Conservation (phyloP, 768 basidiomycete genomes). For the Boletus rufocinnamomeus region DNA sequence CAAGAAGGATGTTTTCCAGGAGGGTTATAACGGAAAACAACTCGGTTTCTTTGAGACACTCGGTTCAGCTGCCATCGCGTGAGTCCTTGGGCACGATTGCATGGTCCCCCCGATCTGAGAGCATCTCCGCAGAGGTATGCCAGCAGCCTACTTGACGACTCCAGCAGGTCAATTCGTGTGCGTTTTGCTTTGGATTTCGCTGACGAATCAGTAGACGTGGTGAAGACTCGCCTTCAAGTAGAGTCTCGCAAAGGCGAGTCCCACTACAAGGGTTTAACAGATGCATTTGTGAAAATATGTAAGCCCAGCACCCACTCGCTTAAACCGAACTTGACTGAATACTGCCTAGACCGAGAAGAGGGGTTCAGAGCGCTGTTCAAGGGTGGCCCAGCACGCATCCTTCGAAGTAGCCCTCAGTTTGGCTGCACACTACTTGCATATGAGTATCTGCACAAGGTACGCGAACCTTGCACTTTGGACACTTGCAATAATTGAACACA, state of each 20-base stretch:
- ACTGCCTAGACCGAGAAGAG: constrained; percentile 72
- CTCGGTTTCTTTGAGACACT: constrained; percentile 91
- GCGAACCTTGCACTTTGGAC: constrained; percentile 22
- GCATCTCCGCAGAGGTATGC: constrained; percentile 78
- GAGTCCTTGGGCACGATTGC: constrained; percentile 37
- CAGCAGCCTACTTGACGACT: constrained; percentile 91
- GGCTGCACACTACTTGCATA: constrained; percentile 89
- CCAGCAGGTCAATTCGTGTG: constrained; percentile 65
- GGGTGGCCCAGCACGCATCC: constrained; percentile 83
- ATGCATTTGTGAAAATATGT: constrained; percentile 93
- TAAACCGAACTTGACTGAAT: constrained; percentile 10
- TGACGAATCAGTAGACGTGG: constrained; percentile 67
- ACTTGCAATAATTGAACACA: not conserved
- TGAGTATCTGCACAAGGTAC: constrained; percentile 68
- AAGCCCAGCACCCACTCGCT: constrained; percentile 35
- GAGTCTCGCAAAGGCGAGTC: constrained; percentile 92
- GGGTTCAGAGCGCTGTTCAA: constrained; percentile 90
- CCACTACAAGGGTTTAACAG: constrained; percentile 83
- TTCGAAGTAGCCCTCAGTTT: constrained; percentile 91
- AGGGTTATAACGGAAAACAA: constrained; percentile 94
- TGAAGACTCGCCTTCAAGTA: constrained; percentile 95
- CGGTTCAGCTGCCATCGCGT: constrained; percentile 79
- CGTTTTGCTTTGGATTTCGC: constrained; percentile 6
- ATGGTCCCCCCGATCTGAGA: constrained; percentile 30
- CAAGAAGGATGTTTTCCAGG: constrained; percentile 92